phyloP scores from a whole-genome alignment of 768 basidiomycete species.

The Phaeotremella skinneri region DNA sequence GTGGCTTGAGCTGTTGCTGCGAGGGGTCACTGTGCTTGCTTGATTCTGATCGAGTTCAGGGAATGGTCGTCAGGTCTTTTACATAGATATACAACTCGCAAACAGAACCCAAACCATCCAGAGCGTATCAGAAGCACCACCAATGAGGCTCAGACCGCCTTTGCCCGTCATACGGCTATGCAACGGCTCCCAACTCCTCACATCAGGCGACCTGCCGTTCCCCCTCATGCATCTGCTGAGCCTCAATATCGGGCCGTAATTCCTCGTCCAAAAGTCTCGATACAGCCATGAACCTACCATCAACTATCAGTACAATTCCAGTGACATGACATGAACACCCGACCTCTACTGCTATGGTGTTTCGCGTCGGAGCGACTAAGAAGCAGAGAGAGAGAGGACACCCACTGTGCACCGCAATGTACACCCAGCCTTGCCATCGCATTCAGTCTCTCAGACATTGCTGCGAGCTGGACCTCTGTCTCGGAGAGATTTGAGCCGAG shows the following conservation, averaged over 20 bases:
- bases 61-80: too few relatives aligned
- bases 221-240: constrained; percentile 1
- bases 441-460: constrained; percentile 70
- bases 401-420: constrained; percentile 77
- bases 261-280: constrained; percentile 48
- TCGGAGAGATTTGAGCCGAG: constrained; percentile 68
- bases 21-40: too few relatives aligned
- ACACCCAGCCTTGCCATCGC: constrained; percentile 77
- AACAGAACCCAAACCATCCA: too few relatives aligned
- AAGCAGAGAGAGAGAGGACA: constrained; percentile 9
- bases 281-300: constrained; percentile 49
- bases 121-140: too few relatives aligned
- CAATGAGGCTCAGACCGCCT: too few relatives aligned
- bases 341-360: background rate
- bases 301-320: background rate
- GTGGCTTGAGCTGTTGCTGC: too few relatives aligned
- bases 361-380: too few relatives aligned
- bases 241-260: constrained; percentile 19
- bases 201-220: background rate
- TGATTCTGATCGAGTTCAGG: too few relatives aligned
- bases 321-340: background rate
- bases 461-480: constrained; percentile 74
- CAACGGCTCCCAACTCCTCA: background rate
- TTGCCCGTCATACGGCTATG: background rate
- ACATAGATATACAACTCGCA: too few relatives aligned